Evolutionary conservation across 169 alveolate genomes (phyloP).

Genomic region (Plasmodium coatneyi): DNA sequence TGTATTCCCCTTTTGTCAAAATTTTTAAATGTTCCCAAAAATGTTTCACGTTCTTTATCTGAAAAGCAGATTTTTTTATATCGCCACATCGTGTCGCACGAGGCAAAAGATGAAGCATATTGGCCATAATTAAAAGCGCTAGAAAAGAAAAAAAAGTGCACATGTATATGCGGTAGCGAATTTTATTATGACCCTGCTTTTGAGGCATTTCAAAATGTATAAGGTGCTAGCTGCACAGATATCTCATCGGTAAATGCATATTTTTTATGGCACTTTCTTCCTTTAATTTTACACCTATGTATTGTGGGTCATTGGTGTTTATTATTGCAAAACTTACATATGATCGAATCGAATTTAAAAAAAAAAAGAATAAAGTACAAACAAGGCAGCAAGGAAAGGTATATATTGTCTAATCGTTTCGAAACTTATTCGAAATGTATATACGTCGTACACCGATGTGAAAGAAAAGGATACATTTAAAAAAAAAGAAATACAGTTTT

Average conservation of each 20-base stretch:
- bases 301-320: background rate
- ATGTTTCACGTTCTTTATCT: background rate
- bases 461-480: background rate
- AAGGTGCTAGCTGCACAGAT: background rate
- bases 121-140: background rate
- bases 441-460: background rate
- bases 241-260: background rate
- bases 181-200: background rate
- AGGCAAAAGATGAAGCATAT: background rate
- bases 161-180: background rate
- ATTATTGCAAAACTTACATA: background rate
- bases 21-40: background rate
- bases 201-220: background rate
- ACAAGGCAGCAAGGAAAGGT: background rate
- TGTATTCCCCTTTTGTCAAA: background rate
- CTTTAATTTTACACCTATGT: background rate
- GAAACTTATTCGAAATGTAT: background rate
- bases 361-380: background rate
- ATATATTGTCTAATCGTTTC: background rate
- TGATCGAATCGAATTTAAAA: background rate
- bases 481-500: background rate
- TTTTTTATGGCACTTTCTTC: background rate
- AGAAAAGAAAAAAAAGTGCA: background rate
- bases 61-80: background rate
- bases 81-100: background rate